Percentiles rank a stretch among this genome's conserved stretches.
phyloP scores from a whole-genome alignment of 148 eudicot species.

The Pouteria glomerata region DNA sequence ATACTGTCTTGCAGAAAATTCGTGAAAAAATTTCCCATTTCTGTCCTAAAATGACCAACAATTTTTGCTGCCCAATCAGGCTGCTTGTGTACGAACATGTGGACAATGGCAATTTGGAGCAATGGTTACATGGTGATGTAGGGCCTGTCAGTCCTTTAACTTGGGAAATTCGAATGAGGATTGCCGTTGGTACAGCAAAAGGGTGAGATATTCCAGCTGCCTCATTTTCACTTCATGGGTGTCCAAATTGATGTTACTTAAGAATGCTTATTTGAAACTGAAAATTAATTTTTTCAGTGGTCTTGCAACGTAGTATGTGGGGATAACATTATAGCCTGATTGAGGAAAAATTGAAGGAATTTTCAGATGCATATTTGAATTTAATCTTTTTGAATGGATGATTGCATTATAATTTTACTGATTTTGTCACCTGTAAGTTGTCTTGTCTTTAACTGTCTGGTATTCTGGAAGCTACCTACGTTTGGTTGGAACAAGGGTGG shows the following conservation, averaged over 20 bases:
- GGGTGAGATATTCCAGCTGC: slow-evolving; percentile 59
- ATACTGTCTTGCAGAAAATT: background rate
- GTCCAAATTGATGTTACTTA: background rate
- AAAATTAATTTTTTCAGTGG: background rate
- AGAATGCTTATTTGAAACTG: background rate
- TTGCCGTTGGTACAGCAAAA: slow-evolving; percentile 80
- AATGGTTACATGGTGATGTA: slow-evolving; percentile 96
- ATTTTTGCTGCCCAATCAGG: slow-evolving; percentile 24
- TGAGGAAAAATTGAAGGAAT: background rate
- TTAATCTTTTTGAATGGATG: background rate
- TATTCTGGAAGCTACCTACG: background rate
- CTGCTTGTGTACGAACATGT: slow-evolving; percentile 94
- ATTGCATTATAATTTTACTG: background rate
- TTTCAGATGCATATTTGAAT: background rate
- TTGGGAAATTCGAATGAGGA: slow-evolving; percentile 80
- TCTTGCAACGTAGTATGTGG: background rate
- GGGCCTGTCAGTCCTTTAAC: slow-evolving; percentile 91
- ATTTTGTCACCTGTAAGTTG: background rate
- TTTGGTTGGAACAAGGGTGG: too few relatives aligned
- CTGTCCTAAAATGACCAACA: too few relatives aligned
- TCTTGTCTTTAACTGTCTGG: background rate
- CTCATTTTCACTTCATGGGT: background rate
- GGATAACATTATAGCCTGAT: background rate
- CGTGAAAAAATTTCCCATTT: background rate
- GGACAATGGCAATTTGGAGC: slow-evolving; percentile 90